Percentiles rank a stretch among this genome's conserved stretches.
phyloP scores from a whole-genome alignment of 208 protist genomes.

The Tritrichomonas musculus region DNA sequence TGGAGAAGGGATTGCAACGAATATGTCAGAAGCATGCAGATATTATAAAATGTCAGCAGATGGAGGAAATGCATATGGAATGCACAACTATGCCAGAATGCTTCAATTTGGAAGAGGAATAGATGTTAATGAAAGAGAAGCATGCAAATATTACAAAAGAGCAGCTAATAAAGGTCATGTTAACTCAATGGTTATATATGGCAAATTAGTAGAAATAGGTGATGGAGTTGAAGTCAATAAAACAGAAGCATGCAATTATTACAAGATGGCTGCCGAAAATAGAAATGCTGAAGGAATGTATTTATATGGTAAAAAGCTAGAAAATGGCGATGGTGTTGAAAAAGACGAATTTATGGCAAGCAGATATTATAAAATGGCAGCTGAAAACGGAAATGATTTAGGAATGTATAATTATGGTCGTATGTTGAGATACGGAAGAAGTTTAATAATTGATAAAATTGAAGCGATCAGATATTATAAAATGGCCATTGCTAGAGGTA shows the following conservation, averaged over 20 bases:
- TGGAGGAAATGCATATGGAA: background rate
- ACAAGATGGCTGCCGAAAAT: background rate
- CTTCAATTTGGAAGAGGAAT: background rate
- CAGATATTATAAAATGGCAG: background rate
- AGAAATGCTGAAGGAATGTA: background rate
- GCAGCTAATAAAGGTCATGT: background rate
- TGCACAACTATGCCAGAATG: background rate
- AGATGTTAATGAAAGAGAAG: background rate
- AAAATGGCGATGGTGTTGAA: background rate
- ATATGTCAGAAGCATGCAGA: background rate
- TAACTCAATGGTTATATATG: background rate
- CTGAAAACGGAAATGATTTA: background rate
- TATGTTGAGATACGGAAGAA: background rate
- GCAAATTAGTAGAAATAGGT: background rate
- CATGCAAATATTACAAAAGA: background rate
- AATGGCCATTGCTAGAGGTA: background rate
- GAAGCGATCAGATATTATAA: background rate
- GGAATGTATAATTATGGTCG: background rate
- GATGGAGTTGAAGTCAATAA: background rate
- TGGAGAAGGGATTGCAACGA: too few relatives aligned
- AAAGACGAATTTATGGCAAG: background rate
- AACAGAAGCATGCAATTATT: background rate
- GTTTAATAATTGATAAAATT: background rate
- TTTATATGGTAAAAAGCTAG: background rate
- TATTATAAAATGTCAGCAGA: background rate